Percentiles rank a stretch among this genome's conserved stretches.
These are phyloP conservation scores for Marasmius tenuissimus DNA, from an alignment of 1,284 basidiomycete species.

Conservation along the genomic window DNA sequence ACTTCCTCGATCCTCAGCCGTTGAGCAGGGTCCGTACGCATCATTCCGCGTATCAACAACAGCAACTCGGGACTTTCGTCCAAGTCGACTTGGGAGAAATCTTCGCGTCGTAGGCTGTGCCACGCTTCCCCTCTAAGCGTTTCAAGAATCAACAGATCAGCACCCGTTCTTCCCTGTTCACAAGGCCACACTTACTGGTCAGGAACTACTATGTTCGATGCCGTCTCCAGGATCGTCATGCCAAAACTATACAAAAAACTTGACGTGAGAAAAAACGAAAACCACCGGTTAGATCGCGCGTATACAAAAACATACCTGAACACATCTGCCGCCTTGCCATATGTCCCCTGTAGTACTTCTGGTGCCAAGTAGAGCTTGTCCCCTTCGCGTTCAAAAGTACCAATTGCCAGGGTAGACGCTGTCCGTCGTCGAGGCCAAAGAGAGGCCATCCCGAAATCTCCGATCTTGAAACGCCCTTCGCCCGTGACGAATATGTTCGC, in stretches of 20 bases:
- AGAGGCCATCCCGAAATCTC: constrained; percentile 98
- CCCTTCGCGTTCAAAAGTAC: constrained; percentile 86
- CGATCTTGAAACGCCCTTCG: constrained; percentile 93
- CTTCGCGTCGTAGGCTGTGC: constrained; percentile 91
- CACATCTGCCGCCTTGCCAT: constrained; percentile 93
- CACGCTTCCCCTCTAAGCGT: constrained; percentile 78
- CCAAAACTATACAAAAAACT: constrained; percentile 67
- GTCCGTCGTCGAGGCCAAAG: constrained; percentile 68
- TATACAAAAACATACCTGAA: constrained; percentile 71
- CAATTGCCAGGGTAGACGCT: constrained; percentile 30
- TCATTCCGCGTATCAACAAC: constrained; percentile 74
- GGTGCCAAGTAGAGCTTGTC: constrained; percentile 99
- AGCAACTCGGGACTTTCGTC: constrained; percentile 74
- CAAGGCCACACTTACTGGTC: constrained; percentile 71
- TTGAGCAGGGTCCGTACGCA: constrained; percentile 67
- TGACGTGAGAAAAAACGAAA: constrained; percentile 38
- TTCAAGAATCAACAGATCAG: constrained; percentile 23
- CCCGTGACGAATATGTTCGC: constrained; percentile 94
- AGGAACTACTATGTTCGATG: constrained; percentile 94
- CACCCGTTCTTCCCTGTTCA: constrained; percentile 14
- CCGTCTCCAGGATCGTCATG: constrained; percentile 93
- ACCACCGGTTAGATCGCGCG: constrained; percentile 28
- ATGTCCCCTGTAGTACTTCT: constrained; percentile 90
- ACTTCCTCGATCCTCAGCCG: constrained; percentile 66
- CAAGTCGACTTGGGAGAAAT: constrained; percentile 88